A percentile compares a stretch with the other conserved stretches of the same genome.
These are phyloP conservation scores for Comarum palustre DNA, from an alignment of 306 rosid genomes.

Conservation along the genomic window DNA sequence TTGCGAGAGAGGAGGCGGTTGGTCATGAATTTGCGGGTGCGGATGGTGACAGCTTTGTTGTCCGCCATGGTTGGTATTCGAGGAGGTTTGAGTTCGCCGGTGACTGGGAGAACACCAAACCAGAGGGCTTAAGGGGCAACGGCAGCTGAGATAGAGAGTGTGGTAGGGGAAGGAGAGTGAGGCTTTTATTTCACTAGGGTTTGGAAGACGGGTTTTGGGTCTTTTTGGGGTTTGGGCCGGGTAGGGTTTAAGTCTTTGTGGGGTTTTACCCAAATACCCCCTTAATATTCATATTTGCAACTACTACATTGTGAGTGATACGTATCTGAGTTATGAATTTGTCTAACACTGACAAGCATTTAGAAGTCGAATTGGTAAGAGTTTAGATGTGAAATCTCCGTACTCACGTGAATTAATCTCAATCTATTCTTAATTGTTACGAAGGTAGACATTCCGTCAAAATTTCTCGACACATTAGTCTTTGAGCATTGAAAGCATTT, in stretches of 20 bases:
- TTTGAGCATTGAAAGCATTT: too few species aligned
- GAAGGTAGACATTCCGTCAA: too few species aligned
- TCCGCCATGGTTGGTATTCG: constrained; percentile 65
- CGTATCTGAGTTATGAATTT: too few species aligned
- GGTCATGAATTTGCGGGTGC: constrained; percentile 90
- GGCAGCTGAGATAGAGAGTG: constrained; percentile 10
- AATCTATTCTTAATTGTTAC: too few species aligned
- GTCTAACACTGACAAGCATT: too few species aligned
- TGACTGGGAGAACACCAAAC: constrained; percentile 5
- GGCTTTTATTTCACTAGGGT: constrained; percentile 37
- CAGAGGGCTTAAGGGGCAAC: neutral
- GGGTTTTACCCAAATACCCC: too few species aligned
- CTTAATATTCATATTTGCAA: too few species aligned
- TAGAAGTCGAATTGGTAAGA: too few species aligned
- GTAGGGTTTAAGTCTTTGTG: neutral
- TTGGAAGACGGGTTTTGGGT: constrained; percentile 11
- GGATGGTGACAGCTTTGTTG: constrained; percentile 78
- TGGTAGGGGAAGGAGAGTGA: neutral
- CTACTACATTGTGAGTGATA: too few species aligned
- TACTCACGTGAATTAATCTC: too few species aligned
- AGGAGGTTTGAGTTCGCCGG: constrained; percentile 1
- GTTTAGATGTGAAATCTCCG: too few species aligned
- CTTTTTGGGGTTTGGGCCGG: constrained; percentile 18
- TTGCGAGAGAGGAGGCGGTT: constrained; percentile 86
- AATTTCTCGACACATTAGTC: too few species aligned